Base-by-base conservation (phyloP, 768 basidiomycete genomes). In the Termitomyces sp. region DNA sequence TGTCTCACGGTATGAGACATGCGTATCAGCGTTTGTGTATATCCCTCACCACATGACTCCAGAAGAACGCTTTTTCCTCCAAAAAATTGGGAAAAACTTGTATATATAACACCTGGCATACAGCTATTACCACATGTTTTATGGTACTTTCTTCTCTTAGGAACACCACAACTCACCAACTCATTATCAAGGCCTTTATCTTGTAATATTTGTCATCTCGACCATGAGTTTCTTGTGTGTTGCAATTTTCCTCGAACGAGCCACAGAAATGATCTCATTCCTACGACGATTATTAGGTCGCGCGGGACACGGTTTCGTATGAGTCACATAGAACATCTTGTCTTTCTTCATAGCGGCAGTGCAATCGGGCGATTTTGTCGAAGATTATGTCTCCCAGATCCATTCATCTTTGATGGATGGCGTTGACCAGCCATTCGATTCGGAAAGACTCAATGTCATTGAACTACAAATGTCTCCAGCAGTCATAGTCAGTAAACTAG, bases 351-450 rank as follows among this genome's bases (percentile, higher is more conserved):
- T 31, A 15, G 47, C 47, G 12, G 15, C 47, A 25, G 12, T 31
- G 14, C 47, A 49, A 31, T 31, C 29, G 47, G 29, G 47, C 29
- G 53, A 55, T 47, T 60, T 53, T 10, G 51, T 60, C 7, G 59
- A 14, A 43, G 59, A 60, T 4, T 60, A 60, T 15, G 51, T 51
- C 25, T 60, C 50, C 8, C 50, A 52, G 12, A 53, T 60, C 11
- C 50, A 14, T 42, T 53, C 51, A 17, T 45, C 59, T n/a, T 6
- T 53, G 4, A 9, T 60, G 20, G 50, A 60, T 8, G 43, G 34
- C 20, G 51, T 31, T 37, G 36, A 36, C 32, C 31, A 43, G 20
- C 59, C 59, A 25, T 60, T 60, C 10, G 20, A 60, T 29, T 4
- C 42, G 1, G 4, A 9, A 1, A 53, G 59, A 17, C 51, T 60